These are phyloP conservation scores for Pythium myriotylum DNA, from an alignment of 352 stramenopile species.

Conservation along the genomic window DNA sequence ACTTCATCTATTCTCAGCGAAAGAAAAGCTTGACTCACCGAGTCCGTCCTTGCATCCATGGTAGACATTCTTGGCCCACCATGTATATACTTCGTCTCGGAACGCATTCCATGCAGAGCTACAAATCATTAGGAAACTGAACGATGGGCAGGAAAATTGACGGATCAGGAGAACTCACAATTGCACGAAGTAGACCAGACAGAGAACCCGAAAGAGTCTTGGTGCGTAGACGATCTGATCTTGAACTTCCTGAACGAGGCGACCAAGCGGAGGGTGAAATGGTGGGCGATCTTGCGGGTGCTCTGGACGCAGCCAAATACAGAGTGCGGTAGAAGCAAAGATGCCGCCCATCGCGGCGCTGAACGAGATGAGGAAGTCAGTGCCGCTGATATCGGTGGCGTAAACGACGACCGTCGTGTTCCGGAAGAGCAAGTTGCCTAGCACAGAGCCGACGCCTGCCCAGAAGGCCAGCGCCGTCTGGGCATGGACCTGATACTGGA, in stretches of 20 bases:
- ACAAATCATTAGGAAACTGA: background rate
- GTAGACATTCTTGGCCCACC: constrained; percentile 77
- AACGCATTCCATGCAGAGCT: constrained; percentile 80
- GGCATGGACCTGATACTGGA: constrained; percentile 79
- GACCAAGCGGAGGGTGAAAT: constrained; percentile 56
- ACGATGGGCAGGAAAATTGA: background rate
- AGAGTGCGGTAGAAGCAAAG: constrained; percentile 49
- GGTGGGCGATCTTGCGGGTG: constrained; percentile 57
- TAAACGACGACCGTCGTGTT: constrained; percentile 72
- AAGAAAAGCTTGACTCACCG: constrained; percentile 2
- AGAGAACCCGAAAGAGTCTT: constrained; percentile 66
- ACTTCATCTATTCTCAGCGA: background rate
- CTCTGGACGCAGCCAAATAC: constrained; percentile 61
- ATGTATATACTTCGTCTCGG: constrained; percentile 70
- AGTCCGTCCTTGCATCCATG: constrained; percentile 55
- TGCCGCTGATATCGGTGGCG: constrained; percentile 63
- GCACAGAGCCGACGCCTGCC: constrained; percentile 57
- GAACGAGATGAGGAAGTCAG: constrained; percentile 70
- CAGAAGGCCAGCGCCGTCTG: constrained; percentile 72
- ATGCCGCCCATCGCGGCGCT: constrained; percentile 51
- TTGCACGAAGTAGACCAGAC: constrained; percentile 71
- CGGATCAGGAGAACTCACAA: constrained; percentile 35
- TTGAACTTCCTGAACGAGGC: constrained; percentile 55
- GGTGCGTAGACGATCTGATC: constrained; percentile 69
- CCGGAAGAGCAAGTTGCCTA: constrained; percentile 68